These are phyloP conservation scores for Gnomoniopsis sp. DNA, from an alignment of 2,329 filamentous ascomycete species.

Conservation along the genomic window DNA sequence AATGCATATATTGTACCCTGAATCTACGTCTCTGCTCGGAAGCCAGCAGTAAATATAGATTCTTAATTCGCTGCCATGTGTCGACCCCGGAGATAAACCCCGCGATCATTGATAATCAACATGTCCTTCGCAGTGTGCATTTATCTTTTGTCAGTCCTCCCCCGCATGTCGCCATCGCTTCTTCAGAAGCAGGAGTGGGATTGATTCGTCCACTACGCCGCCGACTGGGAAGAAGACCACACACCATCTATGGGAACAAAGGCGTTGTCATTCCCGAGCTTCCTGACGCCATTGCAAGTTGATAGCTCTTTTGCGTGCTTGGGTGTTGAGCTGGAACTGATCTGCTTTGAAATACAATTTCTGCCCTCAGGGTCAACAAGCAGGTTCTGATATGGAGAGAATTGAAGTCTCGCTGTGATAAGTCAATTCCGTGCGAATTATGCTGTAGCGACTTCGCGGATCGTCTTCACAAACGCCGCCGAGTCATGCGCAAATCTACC, in stretches of 20 bases:
- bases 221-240: neutral
- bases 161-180: neutral
- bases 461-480: conserved; percentile 66
- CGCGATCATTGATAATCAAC: neutral
- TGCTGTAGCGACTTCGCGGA: conserved; percentile 62
- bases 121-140: neutral
- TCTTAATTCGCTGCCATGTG: neutral
- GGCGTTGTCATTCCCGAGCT: neutral
- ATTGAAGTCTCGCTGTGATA: neutral
- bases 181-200: neutral
- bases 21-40: neutral
- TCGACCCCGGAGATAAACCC: neutral
- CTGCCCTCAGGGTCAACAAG: neutral
- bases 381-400: neutral
- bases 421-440: conserved; percentile 19
- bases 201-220: neutral
- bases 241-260: neutral
- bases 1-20: neutral
- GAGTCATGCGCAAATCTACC: conserved; percentile 80
- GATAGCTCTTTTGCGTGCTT: neutral
- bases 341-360: neutral
- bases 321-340: neutral
- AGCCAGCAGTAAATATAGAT: neutral
- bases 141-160: neutral
- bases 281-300: neutral